phyloP scores from a whole-genome alignment of 2,329 filamentous ascomycete species.

The Phaeosphaeria sp. region DNA sequence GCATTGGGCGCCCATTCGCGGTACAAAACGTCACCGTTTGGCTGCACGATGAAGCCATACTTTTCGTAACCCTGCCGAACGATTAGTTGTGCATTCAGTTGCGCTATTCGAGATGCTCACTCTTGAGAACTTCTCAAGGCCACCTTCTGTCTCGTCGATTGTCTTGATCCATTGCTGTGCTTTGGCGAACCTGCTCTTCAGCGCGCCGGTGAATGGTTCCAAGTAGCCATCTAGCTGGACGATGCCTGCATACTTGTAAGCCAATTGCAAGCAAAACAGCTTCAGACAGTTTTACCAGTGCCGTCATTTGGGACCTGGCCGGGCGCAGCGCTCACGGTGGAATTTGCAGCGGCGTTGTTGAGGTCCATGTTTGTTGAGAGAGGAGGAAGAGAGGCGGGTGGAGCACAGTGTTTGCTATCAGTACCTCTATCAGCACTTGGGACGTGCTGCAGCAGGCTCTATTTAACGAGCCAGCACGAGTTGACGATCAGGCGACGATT shows the following conservation, averaged over 20 bases:
- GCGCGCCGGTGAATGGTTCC: slow-evolving; percentile 77
- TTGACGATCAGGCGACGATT: not conserved
- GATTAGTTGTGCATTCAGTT: slow-evolving; percentile 21
- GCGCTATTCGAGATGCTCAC: slow-evolving; percentile 53
- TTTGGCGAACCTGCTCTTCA: slow-evolving; percentile 78
- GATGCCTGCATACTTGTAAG: slow-evolving; percentile 68
- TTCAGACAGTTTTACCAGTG: slow-evolving; percentile 62
- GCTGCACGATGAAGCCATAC: slow-evolving; percentile 82
- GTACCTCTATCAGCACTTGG: slow-evolving; percentile 9
- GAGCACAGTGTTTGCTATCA: slow-evolving; percentile 21
- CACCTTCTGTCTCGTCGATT: slow-evolving; percentile 84
- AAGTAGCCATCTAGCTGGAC: slow-evolving; percentile 89
- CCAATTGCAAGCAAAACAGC: slow-evolving; percentile 8
- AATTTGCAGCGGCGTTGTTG: slow-evolving; percentile 55
- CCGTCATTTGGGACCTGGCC: slow-evolving; percentile 69
- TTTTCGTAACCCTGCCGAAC: slow-evolving; percentile 75
- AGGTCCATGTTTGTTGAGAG: slow-evolving; percentile 42
- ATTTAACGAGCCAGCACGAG: not conserved
- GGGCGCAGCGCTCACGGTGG: slow-evolving; percentile 52
- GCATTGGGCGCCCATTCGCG: slow-evolving; percentile 97
- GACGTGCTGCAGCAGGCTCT: slow-evolving; percentile 11
- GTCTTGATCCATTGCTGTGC: slow-evolving; percentile 86
- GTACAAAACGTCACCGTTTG: slow-evolving; percentile 86
- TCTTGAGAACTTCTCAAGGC: slow-evolving; percentile 88
- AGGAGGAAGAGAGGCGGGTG: slow-evolving; percentile 14